Base-by-base conservation (phyloP, 768 basidiomycete genomes). In the Mycena metata region DNA sequence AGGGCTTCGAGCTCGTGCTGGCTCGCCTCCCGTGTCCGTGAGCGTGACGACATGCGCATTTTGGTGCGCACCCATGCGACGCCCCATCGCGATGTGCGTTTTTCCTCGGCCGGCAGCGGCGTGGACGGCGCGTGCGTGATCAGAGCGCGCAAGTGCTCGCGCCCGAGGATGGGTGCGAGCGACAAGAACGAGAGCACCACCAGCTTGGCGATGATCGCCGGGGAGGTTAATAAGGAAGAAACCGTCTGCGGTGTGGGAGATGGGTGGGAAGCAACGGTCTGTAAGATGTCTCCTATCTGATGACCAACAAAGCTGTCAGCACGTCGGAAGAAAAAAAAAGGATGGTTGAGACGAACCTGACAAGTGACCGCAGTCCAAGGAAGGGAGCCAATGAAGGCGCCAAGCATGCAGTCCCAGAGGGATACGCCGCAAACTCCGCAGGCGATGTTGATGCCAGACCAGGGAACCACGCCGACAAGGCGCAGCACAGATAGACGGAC, bases 401-500 rank as follows among this genome's bases (percentile, higher is more conserved):
- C 94, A 56, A 95, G 81, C 75, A 91, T 83, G 75, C 94, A 95
- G 77, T 95, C 92, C 64, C 82, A 76, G 55, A 94, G 75, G 10
- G 89, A 81, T 17, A 98, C 95, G 39, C 93, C 92, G 73, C 93
- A 94, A 30, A 97, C 95, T 58, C 96, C 96, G 79, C 93, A 97
- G 50, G 96, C 96, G 65, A 98, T 93, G 78, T 98, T 98, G 84
- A 98, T 95, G 66, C 95, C 96, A 64, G 94, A 95, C 96, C 96
- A 98, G 7, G 96, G 96, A 5, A 98, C 95, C 61, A 98, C 89
- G 21, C 96, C 96, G 74, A 97, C 88, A 65, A 97, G 89, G 55
- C 96, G 89, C 69, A 98, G 87, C 65, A 97, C 88, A 4, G 95
- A 91, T 49, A 98, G 82, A 45, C 96, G 89, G 49, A 96, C 90